Evolutionary conservation across 257 asterid genomes (phyloP).

Genomic region (Nicotiana tomentosiformis): DNA sequence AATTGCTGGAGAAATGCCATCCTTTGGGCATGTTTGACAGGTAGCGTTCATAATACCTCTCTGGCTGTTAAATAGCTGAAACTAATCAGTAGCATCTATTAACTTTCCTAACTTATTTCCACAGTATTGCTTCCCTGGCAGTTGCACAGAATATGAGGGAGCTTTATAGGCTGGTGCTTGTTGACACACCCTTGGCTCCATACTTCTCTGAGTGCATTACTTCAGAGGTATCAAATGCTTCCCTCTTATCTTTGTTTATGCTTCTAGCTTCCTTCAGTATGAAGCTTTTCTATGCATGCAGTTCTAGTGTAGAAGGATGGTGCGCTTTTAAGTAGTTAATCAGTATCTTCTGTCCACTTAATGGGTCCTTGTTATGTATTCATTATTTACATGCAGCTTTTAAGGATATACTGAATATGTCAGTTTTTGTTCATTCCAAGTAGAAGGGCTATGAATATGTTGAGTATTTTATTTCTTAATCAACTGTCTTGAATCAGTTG

Average conservation of each 20-base stretch:
- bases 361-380: background rate
- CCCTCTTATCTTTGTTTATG: background rate
- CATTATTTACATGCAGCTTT: background rate
- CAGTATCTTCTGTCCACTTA: background rate
- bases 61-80: background rate
- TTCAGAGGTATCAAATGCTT: constrained; percentile 53
- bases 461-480: background rate
- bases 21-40: constrained; percentile 97
- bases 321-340: background rate
- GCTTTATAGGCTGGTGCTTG: constrained; percentile 86
- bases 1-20: constrained; percentile 85
- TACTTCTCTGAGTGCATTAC: constrained; percentile 89
- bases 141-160: constrained; percentile 95
- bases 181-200: constrained; percentile 90
- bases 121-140: constrained; percentile 80
- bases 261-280: background rate
- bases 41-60: constrained; percentile 22
- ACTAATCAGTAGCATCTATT: background rate
- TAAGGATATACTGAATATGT: background rate
- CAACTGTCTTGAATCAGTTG: background rate
- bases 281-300: background rate
- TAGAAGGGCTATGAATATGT: background rate
- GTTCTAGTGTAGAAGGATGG: background rate
- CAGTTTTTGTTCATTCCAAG: background rate
- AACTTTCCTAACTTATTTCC: background rate